Conservation (phyloP, 2,329 filamentous ascomycete species). For the Acrocalymma vagum region DNA sequence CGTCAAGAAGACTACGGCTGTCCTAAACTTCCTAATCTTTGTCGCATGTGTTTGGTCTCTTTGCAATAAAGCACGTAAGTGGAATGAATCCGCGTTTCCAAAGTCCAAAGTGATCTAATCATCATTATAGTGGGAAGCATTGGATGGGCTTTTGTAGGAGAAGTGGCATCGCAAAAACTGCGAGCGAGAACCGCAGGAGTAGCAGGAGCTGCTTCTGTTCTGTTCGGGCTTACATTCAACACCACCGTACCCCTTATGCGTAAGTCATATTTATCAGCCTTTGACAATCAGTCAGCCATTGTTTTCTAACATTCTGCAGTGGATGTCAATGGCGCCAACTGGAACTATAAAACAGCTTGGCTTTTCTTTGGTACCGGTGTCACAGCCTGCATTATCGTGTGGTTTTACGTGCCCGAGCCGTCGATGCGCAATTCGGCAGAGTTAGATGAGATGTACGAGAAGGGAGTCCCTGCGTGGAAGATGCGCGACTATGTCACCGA, state of each 20-base stretch:
- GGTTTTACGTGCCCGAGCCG: constrained; percentile 1
- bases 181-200: constrained; percentile 1
- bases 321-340: not conserved
- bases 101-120: not conserved
- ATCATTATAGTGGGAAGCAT: constrained; percentile 1
- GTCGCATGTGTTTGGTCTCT: constrained; percentile 1
- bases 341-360: constrained; percentile 2
- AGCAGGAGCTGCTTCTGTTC: not conserved
- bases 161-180: not conserved
- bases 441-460: constrained; percentile 5
- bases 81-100: no score
- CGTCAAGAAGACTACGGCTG: not conserved
- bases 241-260: constrained; percentile 1
- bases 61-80: not conserved
- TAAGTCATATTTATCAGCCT: no score
- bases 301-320: not conserved
- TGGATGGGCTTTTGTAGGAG: constrained; percentile 3
- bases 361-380: constrained; percentile 1
- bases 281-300: no score
- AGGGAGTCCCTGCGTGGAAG: not conserved
- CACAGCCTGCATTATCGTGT: not conserved
- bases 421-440: constrained; percentile 1
- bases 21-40: constrained; percentile 3
- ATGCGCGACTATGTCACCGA: constrained; percentile 3
- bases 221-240: constrained; percentile 3